These are phyloP conservation scores for Bothriochloa decipiens DNA, from an alignment of 176 grass and related monocot species.

Conservation along the genomic window DNA sequence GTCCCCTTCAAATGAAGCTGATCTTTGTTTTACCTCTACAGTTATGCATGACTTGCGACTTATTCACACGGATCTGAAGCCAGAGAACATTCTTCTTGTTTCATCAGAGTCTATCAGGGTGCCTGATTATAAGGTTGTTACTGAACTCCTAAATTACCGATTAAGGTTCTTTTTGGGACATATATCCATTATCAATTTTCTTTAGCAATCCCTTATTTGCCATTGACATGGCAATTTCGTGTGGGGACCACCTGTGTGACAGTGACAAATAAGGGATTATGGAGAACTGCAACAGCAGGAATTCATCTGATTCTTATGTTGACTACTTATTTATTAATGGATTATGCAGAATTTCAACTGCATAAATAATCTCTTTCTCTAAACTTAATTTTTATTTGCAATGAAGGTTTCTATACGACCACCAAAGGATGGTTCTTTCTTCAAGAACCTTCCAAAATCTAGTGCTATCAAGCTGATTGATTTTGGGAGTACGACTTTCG, in stretches of 20 bases:
- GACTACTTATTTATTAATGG: background rate
- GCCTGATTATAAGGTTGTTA: conserved; percentile 82
- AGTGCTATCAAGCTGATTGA: conserved; percentile 97
- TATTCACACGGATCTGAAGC: conserved; percentile 99
- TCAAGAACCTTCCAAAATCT: conserved; percentile 91
- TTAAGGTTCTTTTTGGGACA: conserved; percentile 4
- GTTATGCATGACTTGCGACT: conserved; percentile 96
- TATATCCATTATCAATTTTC: background rate
- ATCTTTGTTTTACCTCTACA: conserved; percentile 36
- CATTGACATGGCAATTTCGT: background rate
- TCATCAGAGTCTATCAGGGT: conserved; percentile 76
- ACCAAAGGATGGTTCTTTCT: conserved; percentile 76
- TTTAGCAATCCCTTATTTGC: background rate
- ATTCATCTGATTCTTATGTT: conserved; percentile 10
- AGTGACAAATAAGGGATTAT: background rate
- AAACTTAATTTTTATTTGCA: conserved; percentile 26
- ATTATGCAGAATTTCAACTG: background rate
- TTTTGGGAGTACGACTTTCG: conserved; percentile 95
- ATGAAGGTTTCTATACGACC: conserved; percentile 67
- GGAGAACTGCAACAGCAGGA: background rate
- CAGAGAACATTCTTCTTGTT: conserved; percentile 98
- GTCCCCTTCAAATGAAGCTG: background rate
- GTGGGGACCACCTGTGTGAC: background rate
- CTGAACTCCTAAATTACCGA: background rate
- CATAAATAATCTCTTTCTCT: conserved; percentile 32